Conservation (phyloP, 1,139 yeast species). For the Casaregolazyma suthepensis region DNA sequence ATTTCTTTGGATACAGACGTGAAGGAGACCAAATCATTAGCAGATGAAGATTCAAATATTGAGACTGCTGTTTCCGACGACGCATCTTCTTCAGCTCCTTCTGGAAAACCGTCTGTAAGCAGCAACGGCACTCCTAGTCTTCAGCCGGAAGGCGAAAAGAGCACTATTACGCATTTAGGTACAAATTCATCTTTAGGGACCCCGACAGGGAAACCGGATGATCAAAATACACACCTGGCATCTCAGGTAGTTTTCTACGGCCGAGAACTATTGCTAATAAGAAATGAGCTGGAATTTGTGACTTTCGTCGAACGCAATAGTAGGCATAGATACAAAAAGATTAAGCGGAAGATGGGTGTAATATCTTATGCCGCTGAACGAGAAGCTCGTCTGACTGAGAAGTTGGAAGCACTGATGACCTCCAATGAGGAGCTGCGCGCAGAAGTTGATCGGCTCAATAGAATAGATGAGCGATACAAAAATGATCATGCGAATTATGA, state of each 20-base stretch:
- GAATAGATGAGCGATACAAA: conserved; percentile 25
- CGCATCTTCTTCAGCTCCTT: not conserved
- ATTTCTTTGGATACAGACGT: conserved; percentile 9
- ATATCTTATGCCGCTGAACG: conserved; percentile 28
- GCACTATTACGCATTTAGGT: not conserved
- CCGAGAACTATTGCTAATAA: conserved; percentile 51
- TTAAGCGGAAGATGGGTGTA: conserved; percentile 35
- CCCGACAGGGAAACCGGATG: not conserved
- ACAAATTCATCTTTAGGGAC: not conserved
- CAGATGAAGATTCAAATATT: conserved; percentile 8
- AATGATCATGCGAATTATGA: conserved; percentile 34
- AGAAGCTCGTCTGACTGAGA: conserved; percentile 27
- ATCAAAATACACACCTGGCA: conserved; percentile 8
- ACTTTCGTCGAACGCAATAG: conserved; percentile 50
- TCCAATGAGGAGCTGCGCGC: conserved; percentile 26
- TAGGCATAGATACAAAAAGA: conserved; percentile 40
- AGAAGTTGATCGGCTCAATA: conserved; percentile 27
- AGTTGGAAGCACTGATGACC: conserved; percentile 27
- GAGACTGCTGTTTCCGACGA: conserved; percentile 5
- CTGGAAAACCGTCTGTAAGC: not conserved
- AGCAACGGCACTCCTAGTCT: not conserved
- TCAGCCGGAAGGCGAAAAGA: not conserved
- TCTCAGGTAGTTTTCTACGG: conserved; percentile 41
- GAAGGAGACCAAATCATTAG: conserved; percentile 6
- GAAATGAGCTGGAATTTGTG: conserved; percentile 60